Evolutionary conservation across 2,329 filamentous ascomycete species (phyloP), one percentile per base, ranked within the genome.

Genomic region (Simplicillium aogashimaense): DNA sequence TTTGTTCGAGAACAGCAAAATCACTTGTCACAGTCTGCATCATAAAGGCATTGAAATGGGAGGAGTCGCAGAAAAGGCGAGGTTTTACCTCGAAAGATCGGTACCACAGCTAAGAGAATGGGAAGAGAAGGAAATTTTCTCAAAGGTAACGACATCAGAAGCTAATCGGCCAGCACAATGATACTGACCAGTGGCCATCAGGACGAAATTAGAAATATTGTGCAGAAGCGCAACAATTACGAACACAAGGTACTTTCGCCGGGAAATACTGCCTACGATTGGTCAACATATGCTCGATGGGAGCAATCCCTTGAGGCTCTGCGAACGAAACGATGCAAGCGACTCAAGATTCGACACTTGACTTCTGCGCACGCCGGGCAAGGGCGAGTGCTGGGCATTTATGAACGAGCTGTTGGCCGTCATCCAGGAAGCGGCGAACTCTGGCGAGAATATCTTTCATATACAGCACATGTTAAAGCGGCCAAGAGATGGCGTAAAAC

Each of bases 51-150:
- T 13, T 37, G n/a, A 20, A 6, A 94, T 95, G 87, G 77, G 88
- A 2, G 83, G 79, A 33, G 82, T 92, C 43, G 83, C 85, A 47
- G 92, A 97, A 56, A 97, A 95, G 65, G 92, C 90, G 41, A 86
- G 90, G 43, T 97, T 90, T 65, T 95, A 86, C 63, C 76, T 97
- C 48, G 92, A 98, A 67, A 83, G 90, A 51, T 83, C 85, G 2
- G 86, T 95, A 34, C 87, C 89, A 13, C 89, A 97, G 61, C 75
- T 98, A 42, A 86, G 88, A 47, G 88, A 95, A 54, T 94, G 87
- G 61, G 85, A 94, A 63, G 78, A 86, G 49, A 95, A 95, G 61
- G 82, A 86, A 52, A 84, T 98, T 51, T 98, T 98, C 65, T 78
- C 74, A 45, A 81, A 83, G 67, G 85, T 85, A 61, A 29, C 63